These are phyloP conservation scores for Hypoxylon crocopeplum DNA, from an alignment of 495 filamentous ascomycete species.

Conservation along the genomic window DNA sequence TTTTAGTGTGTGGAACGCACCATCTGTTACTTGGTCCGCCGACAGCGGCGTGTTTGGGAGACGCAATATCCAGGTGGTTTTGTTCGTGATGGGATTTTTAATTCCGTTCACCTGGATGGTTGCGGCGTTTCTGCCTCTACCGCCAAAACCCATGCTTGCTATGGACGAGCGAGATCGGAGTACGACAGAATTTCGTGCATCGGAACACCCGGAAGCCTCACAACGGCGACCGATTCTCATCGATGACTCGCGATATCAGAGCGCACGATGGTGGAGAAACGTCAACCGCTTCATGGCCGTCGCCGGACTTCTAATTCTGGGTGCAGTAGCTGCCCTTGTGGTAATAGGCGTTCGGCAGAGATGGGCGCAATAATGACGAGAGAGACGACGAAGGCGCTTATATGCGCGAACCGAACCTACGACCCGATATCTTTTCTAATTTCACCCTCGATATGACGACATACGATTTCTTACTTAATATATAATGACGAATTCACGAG, in stretches of 20 bases:
- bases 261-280: conserved; percentile 90
- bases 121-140: conserved; percentile 82
- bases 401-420: conserved; percentile 10
- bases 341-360: conserved; percentile 59
- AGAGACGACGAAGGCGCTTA: conserved; percentile 5
- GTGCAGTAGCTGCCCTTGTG: conserved; percentile 71
- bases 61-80: conserved; percentile 80
- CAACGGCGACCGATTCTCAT: conserved; percentile 46
- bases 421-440: conserved; percentile 17
- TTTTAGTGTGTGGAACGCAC: conserved; percentile 70
- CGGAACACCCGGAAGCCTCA: conserved; percentile 43
- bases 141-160: conserved; percentile 57
- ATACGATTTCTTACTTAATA: conserved; percentile 37
- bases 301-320: conserved; percentile 78
- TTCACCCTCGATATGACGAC: conserved; percentile 23
- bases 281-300: conserved; percentile 88
- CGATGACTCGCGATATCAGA: conserved; percentile 74
- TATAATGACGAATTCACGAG: conserved; percentile 40
- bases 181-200: conserved; percentile 34
- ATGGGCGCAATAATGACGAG: conserved; percentile 40
- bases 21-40: conserved; percentile 69
- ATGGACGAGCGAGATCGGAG: conserved; percentile 48
- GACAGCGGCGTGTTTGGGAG: conserved; percentile 66
- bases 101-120: conserved; percentile 90
- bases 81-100: conserved; percentile 89